Conservation (phyloP, 2,329 filamentous ascomycete genomes). For the Bertia moriformis region DNA sequence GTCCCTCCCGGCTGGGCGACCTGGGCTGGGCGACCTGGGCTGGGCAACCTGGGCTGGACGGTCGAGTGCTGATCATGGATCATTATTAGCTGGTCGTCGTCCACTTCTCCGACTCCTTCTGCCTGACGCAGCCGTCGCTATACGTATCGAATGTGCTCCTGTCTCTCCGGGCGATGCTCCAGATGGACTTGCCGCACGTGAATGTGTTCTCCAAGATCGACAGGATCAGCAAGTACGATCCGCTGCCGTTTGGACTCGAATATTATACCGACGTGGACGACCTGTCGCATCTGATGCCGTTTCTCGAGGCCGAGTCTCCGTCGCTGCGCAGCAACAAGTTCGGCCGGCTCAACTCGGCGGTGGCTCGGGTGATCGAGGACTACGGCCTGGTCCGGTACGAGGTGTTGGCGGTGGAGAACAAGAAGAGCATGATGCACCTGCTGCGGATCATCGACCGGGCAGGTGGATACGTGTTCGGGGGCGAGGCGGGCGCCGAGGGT, state of each 20-base stretch:
- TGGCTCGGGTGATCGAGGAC: slow-evolving; percentile 73
- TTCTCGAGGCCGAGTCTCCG: slow-evolving; percentile 66
- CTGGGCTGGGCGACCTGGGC: too few relatives aligned
- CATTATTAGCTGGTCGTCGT: slow-evolving; percentile 83
- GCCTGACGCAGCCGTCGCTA: slow-evolving; percentile 79
- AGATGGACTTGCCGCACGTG: slow-evolving; percentile 90
- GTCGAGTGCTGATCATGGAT: too few relatives aligned
- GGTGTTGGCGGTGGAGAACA: slow-evolving; percentile 89
- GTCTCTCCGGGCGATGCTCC: slow-evolving; percentile 88
- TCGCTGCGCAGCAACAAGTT: slow-evolving; percentile 62
- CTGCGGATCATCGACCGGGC: slow-evolving; percentile 81
- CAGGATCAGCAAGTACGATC: slow-evolving; percentile 71
- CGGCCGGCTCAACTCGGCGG: slow-evolving; percentile 68
- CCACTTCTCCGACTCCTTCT: slow-evolving; percentile 87
- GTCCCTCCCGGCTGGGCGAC: too few relatives aligned
- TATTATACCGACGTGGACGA: slow-evolving; percentile 97
- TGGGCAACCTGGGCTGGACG: too few relatives aligned
- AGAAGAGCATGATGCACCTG: slow-evolving; percentile 88
- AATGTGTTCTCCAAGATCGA: slow-evolving; percentile 98
- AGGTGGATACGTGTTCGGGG: slow-evolving; percentile 82
- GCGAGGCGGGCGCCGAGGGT: slow-evolving; percentile 74
- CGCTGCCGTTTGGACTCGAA: slow-evolving; percentile 85
- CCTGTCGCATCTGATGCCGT: slow-evolving; percentile 67
- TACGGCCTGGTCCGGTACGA: slow-evolving; percentile 86
- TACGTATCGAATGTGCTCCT: slow-evolving; percentile 91